These are phyloP conservation scores for Ceraceosorus guamensis DNA, from an alignment of 1,284 basidiomycete species.

Conservation along the genomic window DNA sequence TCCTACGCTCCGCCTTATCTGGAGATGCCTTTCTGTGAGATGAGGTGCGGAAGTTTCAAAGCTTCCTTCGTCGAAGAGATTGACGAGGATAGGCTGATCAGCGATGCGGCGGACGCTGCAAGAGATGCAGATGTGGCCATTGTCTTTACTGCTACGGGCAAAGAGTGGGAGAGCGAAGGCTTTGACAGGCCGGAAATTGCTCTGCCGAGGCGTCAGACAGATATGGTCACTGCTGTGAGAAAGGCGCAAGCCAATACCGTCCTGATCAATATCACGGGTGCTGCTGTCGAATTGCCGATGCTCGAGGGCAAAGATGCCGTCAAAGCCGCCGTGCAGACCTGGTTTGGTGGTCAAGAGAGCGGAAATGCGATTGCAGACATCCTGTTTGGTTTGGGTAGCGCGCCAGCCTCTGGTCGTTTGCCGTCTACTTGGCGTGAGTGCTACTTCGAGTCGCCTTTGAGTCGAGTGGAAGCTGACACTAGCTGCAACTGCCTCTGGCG, in stretches of 20 bases:
- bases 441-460: not conserved
- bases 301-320: not conserved
- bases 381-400: conserved; percentile 3
- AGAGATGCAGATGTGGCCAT: conserved; percentile 5
- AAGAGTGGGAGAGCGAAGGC: conserved; percentile 12
- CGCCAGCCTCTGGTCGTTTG: conserved; percentile 8
- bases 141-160: conserved; percentile 11
- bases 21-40: not conserved
- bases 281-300: conserved; percentile 12
- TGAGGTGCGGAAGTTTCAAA: not conserved
- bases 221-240: conserved; percentile 5
- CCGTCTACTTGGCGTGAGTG: conserved; percentile 4
- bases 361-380: conserved; percentile 5
- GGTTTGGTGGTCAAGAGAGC: conserved; percentile 13
- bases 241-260: not conserved
- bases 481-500: no score
- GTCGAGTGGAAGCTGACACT: no score
- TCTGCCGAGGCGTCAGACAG: conserved; percentile 6
- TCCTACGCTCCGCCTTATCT: not conserved
- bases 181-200: conserved; percentile 5
- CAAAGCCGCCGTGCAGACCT: conserved; percentile 7
- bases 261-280: conserved; percentile 7
- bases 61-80: conserved; percentile 7
- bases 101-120: conserved; percentile 3
- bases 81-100: conserved; percentile 6